Conservation (phyloP, 768 basidiomycete genomes). For the Ramaria sp. region DNA sequence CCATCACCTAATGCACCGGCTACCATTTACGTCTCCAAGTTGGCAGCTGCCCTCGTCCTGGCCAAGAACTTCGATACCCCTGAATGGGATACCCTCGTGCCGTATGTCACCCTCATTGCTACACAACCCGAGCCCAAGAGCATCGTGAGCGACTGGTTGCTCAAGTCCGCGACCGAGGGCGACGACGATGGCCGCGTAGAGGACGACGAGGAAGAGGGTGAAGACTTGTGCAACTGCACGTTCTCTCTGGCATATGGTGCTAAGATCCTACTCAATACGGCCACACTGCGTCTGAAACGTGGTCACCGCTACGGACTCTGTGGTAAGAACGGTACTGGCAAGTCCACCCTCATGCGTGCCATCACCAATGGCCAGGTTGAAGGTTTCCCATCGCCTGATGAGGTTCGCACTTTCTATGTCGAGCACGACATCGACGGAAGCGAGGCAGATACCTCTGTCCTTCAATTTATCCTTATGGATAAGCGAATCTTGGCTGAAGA, state of each 20-base stretch:
- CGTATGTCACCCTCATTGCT: conserved; percentile 62
- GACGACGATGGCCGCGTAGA: conserved; percentile 52
- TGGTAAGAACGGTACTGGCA: conserved; percentile 98
- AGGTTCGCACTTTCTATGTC: conserved; percentile 98
- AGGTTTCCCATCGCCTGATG: conserved; percentile 94
- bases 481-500: conserved; percentile 64
- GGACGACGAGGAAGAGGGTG: conserved; percentile 95
- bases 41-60: conserved; percentile 83
- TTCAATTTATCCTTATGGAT: conserved; percentile 80
- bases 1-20: conserved; percentile 43
- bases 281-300: conserved; percentile 93
- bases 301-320: conserved; percentile 98
- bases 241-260: conserved; percentile 99
- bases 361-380: conserved; percentile 95
- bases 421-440: conserved; percentile 98
- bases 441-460: conserved; percentile 84
- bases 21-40: conserved; percentile 58
- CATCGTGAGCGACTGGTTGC: conserved; percentile 76
- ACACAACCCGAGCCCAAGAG: conserved; percentile 54
- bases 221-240: conserved; percentile 98
- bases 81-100: conserved; percentile 75
- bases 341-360: conserved; percentile 89
- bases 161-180: conserved; percentile 73
- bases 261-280: conserved; percentile 95
- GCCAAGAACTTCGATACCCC: conserved; percentile 85